Percentiles rank a stretch among this genome's conserved stretches.
Evolutionary conservation across 2,329 filamentous ascomycete genomes (phyloP).

Genomic region (Fusarium sp.): DNA sequence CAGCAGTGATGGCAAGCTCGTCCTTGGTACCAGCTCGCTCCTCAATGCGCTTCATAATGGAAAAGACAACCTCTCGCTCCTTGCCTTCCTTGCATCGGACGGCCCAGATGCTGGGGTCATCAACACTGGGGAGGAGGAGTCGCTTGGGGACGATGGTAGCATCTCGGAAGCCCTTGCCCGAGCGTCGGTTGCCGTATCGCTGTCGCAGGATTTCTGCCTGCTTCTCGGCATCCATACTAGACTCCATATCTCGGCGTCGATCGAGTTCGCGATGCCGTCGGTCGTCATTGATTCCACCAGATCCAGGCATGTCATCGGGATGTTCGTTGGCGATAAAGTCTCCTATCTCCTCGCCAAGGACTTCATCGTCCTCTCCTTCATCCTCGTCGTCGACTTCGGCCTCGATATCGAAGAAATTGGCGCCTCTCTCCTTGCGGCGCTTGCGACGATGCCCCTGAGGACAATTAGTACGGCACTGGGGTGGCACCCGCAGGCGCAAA

Average conservation of each 20-base stretch:
- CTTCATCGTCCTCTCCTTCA: slow-evolving; percentile 87
- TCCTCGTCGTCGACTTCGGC: slow-evolving; percentile 98
- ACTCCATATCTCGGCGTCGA: slow-evolving; percentile 86
- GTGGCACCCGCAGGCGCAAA: slow-evolving; percentile 2
- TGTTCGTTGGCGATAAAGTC: slow-evolving; percentile 91
- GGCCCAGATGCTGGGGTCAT: slow-evolving; percentile 96
- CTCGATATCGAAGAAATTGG: slow-evolving; percentile 96
- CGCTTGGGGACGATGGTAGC: slow-evolving; percentile 85
- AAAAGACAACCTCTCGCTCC: slow-evolving; percentile 89
- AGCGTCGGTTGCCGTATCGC: slow-evolving; percentile 84
- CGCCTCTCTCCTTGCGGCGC: slow-evolving; percentile 79
- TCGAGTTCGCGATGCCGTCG: slow-evolving; percentile 94
- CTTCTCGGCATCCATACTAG: slow-evolving; percentile 92
- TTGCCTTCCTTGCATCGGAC: slow-evolving; percentile 95
- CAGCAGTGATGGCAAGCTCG: slow-evolving; percentile 85
- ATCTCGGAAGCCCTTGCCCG: slow-evolving; percentile 72
- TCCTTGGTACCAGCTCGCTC: slow-evolving; percentile 82
- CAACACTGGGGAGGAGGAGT: slow-evolving; percentile 88
- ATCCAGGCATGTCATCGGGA: slow-evolving; percentile 87
- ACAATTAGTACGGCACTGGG: slow-evolving; percentile 27
- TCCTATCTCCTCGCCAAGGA: slow-evolving; percentile 84
- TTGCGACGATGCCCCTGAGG: slow-evolving; percentile 77
- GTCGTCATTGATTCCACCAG: slow-evolving; percentile 85
- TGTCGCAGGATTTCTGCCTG: slow-evolving; percentile 88
- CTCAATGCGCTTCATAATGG: slow-evolving; percentile 88